Base-by-base conservation (phyloP, 2,329 filamentous ascomycete species). In the Blastomyces gilchristii region DNA sequence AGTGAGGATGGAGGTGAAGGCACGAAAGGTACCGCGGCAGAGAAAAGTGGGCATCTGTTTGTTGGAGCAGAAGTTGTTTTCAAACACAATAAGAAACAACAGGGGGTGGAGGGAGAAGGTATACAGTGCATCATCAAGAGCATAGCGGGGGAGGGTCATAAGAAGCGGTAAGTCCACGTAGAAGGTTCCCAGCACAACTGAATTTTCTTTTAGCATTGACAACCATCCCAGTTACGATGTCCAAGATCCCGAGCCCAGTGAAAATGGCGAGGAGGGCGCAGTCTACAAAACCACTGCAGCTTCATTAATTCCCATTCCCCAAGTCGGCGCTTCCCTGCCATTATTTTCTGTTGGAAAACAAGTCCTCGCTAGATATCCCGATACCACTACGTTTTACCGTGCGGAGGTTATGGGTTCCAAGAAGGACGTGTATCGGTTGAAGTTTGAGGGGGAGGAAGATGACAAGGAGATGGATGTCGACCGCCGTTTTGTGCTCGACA, bases 341-440 rank as follows among this genome's bases (percentile, higher is more conserved):
- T 84, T 88, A 45, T 85, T 83, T 67, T 70, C 80, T 8, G 76
- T 83, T 49, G 87, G 88, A 54, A 89, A 87, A 71, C 83, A 85
- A 56, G 89, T 93, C 9, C 79, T 93, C 63, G 90, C 90, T 0
- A 78, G 91, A 63, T 94, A 94, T 70, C 90, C 90, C 0, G 87
- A 91, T 69, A 93, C 90, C 0, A 92, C 90, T 0, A 92, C 89
- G 0, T 93, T 94, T 69, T 94, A 94, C 73, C 87, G 89, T 72
- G 90, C 90, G 1, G 88, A 91, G 68, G 89, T 93, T 9, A 88
- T 90, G 76, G 86, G 86, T 45, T 84, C 79, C 79, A 87, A 77
- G 69, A 81, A 79, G 66, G 77, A 79, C 56, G 73, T 74, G 61
- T 80, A 78, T 65, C 72, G 76, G 63, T 78, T 93, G 67, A 86